Conservation (phyloP, 176 grass and related monocot species). For the Bolboschoenus planiculmis region DNA sequence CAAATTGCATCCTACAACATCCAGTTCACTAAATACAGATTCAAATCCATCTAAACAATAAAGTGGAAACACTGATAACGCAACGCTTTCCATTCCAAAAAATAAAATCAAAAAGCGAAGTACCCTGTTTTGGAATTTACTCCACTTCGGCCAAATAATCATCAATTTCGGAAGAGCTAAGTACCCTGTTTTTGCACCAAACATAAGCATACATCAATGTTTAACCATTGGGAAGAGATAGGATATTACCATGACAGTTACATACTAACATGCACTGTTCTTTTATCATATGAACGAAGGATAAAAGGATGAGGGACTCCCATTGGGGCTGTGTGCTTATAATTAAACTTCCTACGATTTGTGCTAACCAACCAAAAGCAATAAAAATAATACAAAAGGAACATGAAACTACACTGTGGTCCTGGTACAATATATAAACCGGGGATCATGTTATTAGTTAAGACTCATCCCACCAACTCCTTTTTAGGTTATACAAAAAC, state of each 20-base stretch:
- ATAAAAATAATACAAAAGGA: neutral
- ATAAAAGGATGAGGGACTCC: neutral
- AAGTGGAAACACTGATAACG: neutral
- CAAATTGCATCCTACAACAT: neutral
- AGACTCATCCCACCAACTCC: neutral
- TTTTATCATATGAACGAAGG: neutral
- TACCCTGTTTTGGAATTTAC: slow-evolving; percentile 65
- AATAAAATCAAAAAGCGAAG: slow-evolving; percentile 45
- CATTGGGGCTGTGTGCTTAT: too few species aligned
- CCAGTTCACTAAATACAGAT: neutral
- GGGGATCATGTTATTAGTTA: too few species aligned
- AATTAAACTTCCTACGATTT: too few species aligned
- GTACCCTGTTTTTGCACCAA: slow-evolving; percentile 49
- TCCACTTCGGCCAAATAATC: slow-evolving; percentile 99
- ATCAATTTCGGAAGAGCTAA: slow-evolving; percentile 85
- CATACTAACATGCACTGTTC: neutral
- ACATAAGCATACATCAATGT: neutral
- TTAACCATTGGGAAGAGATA: neutral
- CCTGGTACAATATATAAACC: neutral
- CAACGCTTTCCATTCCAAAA: neutral
- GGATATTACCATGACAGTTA: too few species aligned
- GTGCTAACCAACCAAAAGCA: too few species aligned
- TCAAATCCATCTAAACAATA: neutral
- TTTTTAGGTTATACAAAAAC: neutral
- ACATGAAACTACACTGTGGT: neutral